phyloP scores from a whole-genome alignment of 2,329 filamentous ascomycete species.

The Gnomoniopsis smithogilvyi region DNA sequence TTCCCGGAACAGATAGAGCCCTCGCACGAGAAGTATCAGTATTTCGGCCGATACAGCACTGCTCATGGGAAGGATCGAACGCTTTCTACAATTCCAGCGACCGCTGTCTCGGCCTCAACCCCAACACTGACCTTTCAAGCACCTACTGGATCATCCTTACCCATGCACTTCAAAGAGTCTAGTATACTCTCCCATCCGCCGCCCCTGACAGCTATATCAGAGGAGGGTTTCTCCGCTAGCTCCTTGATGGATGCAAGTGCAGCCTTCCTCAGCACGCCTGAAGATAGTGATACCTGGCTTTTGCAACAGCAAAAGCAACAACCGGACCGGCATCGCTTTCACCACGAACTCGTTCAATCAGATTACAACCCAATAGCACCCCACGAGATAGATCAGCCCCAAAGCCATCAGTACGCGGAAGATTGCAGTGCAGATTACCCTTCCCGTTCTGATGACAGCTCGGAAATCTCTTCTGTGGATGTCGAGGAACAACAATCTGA shows the following conservation, averaged over 20 bases:
- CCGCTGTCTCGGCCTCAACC: neutral
- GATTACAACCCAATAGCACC: neutral
- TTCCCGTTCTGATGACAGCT: neutral
- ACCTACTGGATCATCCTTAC: conserved; percentile 4
- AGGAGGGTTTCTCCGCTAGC: conserved; percentile 9
- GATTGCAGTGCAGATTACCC: neutral
- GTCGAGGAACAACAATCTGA: neutral
- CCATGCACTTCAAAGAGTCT: neutral
- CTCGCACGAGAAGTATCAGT: neutral
- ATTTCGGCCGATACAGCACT: neutral
- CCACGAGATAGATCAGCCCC: neutral
- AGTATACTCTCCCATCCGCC: conserved; percentile 6
- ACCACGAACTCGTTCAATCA: neutral
- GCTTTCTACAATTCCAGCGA: neutral
- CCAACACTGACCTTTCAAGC: neutral
- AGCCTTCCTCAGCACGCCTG: conserved; percentile 3
- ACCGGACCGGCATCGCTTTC: neutral
- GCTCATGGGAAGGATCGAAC: neutral
- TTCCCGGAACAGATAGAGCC: neutral
- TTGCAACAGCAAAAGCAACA: conserved; percentile 7
- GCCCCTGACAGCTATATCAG: neutral
- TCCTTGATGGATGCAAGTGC: conserved; percentile 7
- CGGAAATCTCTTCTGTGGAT: conserved; percentile 1
- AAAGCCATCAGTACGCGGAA: neutral
- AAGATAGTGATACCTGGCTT: neutral